These are phyloP conservation scores for Asterionellopsis glacialis DNA, from an alignment of 108 stramenopile genomes.

Conservation along the genomic window DNA sequence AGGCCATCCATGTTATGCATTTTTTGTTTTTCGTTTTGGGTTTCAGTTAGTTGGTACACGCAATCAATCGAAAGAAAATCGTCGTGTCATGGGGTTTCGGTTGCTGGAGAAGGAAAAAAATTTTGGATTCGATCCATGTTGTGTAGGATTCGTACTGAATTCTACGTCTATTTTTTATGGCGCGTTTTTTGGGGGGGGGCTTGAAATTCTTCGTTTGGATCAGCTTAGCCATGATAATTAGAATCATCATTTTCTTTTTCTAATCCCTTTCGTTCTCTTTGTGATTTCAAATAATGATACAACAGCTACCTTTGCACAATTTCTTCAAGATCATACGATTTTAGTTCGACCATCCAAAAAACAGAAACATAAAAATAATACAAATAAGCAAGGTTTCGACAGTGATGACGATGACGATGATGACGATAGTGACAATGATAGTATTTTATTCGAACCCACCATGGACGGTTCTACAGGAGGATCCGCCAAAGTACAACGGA, in stretches of 20 bases:
- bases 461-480: conserved; percentile 12
- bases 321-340: conserved; percentile 67
- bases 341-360: conserved; percentile 12
- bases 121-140: too few relatives aligned
- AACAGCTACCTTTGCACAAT: conserved; percentile 48
- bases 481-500: conserved; percentile 39
- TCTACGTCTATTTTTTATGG: too few relatives aligned
- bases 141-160: too few relatives aligned
- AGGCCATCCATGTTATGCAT: too few relatives aligned
- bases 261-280: not conserved
- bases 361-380: not conserved
- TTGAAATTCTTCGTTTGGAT: too few relatives aligned
- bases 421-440: conserved; percentile 33
- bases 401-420: conserved; percentile 16
- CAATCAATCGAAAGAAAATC: not conserved
- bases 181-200: too few relatives aligned
- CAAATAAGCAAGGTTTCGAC: not conserved
- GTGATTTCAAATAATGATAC: not conserved
- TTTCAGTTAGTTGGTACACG: not conserved
- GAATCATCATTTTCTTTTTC: not conserved
- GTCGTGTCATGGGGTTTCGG: too few relatives aligned
- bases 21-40: too few relatives aligned
- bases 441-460: conserved; percentile 59
- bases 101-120: too few relatives aligned
- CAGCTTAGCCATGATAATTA: too few relatives aligned